These are phyloP conservation scores for Alternaria solani DNA, from an alignment of 2,329 filamentous ascomycete genomes.

Conservation along the genomic window DNA sequence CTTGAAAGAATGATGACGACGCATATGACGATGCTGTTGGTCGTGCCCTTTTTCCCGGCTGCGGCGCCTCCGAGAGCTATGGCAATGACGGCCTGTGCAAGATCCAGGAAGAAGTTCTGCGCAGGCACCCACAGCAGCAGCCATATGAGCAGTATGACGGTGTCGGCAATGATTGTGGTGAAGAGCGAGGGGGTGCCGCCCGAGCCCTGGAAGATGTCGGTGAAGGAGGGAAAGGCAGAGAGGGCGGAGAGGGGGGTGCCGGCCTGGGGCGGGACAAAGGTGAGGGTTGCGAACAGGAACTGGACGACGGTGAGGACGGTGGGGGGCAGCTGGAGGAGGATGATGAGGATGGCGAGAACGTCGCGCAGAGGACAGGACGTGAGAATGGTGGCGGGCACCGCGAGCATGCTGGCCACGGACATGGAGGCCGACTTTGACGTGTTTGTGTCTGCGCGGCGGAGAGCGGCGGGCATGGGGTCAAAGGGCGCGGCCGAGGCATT, in stretches of 20 bases:
- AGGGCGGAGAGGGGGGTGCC: constrained; percentile 78
- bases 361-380: constrained; percentile 90
- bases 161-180: constrained; percentile 84
- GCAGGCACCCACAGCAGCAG: constrained; percentile 86
- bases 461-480: constrained; percentile 55
- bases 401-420: constrained; percentile 72
- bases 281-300: constrained; percentile 89
- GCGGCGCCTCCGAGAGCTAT: constrained; percentile 87
- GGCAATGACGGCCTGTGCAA: constrained; percentile 92
- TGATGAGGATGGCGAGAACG: constrained; percentile 95
- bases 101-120: constrained; percentile 86
- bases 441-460: constrained; percentile 71
- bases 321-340: constrained; percentile 90
- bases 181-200: constrained; percentile 85
- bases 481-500: constrained; percentile 38
- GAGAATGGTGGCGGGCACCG: constrained; percentile 84
- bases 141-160: constrained; percentile 84
- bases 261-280: constrained; percentile 82
- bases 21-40: constrained; percentile 75
- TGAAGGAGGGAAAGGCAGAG: constrained; percentile 77
- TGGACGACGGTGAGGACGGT: constrained; percentile 89
- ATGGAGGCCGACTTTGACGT: constrained; percentile 69
- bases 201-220: constrained; percentile 89
- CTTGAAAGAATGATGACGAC: constrained; percentile 69
- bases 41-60: constrained; percentile 71